Percentiles rank a stretch among this genome's conserved stretches.
phyloP scores from a whole-genome alignment of 2,329 filamentous ascomycete species.

The Penicillium freii region DNA sequence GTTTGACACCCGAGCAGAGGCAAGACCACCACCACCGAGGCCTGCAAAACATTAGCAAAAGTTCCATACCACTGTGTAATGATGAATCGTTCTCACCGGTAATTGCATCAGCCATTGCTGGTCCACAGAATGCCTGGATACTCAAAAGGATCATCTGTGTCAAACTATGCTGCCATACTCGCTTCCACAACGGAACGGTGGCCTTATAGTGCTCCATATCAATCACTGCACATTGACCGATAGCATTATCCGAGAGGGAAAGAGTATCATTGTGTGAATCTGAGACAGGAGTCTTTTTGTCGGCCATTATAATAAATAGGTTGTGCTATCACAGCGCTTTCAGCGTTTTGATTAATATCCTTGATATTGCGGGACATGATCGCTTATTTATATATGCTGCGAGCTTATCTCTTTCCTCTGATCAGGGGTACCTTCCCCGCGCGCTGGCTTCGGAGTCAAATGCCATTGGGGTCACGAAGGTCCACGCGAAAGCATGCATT shows the following conservation, averaged over 20 bases:
- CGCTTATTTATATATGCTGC: neutral
- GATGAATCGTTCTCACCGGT: neutral
- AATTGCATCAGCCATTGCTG: neutral
- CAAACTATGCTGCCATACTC: neutral
- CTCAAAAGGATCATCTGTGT: neutral
- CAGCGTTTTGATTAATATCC: neutral
- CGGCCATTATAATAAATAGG: neutral
- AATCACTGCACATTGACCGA: neutral
- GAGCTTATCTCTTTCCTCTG: neutral
- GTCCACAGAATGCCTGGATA: neutral
- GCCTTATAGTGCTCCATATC: neutral
- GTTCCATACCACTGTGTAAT: neutral
- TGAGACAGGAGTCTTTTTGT: neutral
- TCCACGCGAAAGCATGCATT: neutral
- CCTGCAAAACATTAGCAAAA: neutral
- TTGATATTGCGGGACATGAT: neutral
- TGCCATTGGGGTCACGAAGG: neutral
- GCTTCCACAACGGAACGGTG: neutral
- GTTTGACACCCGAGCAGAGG: neutral
- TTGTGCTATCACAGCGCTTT: neutral
- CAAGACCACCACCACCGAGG: neutral
- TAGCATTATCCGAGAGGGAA: neutral
- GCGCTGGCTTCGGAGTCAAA: neutral
- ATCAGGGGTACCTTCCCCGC: neutral
- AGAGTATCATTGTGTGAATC: neutral